These are phyloP conservation scores for Phytophthora fragariae DNA, from an alignment of 352 stramenopile species.

Conservation along the genomic window DNA sequence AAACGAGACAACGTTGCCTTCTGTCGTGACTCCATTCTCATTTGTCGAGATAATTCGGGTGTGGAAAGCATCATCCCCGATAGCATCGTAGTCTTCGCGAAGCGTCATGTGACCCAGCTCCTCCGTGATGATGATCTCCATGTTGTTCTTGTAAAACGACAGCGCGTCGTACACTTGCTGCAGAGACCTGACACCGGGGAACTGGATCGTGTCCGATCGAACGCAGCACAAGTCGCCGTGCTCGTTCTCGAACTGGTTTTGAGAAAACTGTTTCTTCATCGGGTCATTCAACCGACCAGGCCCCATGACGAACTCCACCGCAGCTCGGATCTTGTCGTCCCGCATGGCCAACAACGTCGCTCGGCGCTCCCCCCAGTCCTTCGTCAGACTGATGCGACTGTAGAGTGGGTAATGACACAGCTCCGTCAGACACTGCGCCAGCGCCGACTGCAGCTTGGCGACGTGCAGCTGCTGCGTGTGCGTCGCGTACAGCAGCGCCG, in stretches of 20 bases:
- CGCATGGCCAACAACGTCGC: conserved; percentile 25
- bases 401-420: conserved; percentile 35
- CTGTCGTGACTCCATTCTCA: conserved; percentile 30
- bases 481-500: conserved; percentile 17
- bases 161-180: conserved; percentile 51
- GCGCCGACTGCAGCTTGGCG: conserved; percentile 35
- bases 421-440: conserved; percentile 30
- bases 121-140: conserved; percentile 55
- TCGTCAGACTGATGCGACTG: conserved; percentile 30
- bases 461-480: conserved; percentile 28
- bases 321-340: conserved; percentile 29
- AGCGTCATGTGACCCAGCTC: conserved; percentile 44
- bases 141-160: conserved; percentile 45
- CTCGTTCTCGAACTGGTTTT: conserved; percentile 35
- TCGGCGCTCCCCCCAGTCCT: conserved; percentile 29
- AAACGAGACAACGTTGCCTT: conserved; percentile 45
- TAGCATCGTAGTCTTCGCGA: conserved; percentile 45
- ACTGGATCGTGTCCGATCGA: conserved; percentile 47
- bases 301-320: conserved; percentile 33
- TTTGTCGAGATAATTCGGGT: conserved; percentile 36
- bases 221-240: conserved; percentile 39
- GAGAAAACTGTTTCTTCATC: conserved; percentile 24
- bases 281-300: conserved; percentile 13
- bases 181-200: conserved; percentile 34
- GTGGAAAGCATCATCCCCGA: conserved; percentile 31